A percentile compares a stretch with the other conserved stretches of the same genome.
These are phyloP conservation scores for Plasmodium berghei DNA, from an alignment of 169 alveolate species.

Conservation along the genomic window DNA sequence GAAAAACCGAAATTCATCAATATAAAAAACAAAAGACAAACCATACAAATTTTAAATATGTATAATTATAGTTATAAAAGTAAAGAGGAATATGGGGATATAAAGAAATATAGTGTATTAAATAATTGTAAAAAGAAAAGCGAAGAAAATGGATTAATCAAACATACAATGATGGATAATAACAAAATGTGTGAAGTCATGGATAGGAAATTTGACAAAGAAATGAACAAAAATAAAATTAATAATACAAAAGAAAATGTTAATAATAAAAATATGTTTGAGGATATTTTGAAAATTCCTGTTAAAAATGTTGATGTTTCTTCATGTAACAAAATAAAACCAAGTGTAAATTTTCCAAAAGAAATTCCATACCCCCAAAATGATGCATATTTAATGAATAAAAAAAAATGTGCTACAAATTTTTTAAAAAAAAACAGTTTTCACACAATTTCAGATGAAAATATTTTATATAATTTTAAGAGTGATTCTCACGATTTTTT, in stretches of 20 bases:
- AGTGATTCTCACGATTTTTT: no score
- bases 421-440: slow-evolving; percentile 18
- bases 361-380: not conserved
- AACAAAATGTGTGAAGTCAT: no score
- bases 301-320: no score
- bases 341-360: no score
- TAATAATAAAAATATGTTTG: not conserved
- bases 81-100: not conserved
- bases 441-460: not conserved
- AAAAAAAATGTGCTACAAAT: slow-evolving; percentile 9
- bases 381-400: slow-evolving; percentile 20
- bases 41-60: not conserved
- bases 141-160: not conserved
- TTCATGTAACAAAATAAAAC: no score
- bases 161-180: not conserved
- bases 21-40: not conserved
- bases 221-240: no score
- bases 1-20: not conserved
- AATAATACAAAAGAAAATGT: not conserved
- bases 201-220: not conserved
- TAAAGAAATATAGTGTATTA: not conserved
- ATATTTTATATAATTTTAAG: not conserved
- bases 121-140: not conserved
- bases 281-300: no score
- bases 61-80: not conserved